Base-by-base conservation (phyloP, 495 filamentous ascomycete genomes). In the Chlorociboria aeruginascens region DNA sequence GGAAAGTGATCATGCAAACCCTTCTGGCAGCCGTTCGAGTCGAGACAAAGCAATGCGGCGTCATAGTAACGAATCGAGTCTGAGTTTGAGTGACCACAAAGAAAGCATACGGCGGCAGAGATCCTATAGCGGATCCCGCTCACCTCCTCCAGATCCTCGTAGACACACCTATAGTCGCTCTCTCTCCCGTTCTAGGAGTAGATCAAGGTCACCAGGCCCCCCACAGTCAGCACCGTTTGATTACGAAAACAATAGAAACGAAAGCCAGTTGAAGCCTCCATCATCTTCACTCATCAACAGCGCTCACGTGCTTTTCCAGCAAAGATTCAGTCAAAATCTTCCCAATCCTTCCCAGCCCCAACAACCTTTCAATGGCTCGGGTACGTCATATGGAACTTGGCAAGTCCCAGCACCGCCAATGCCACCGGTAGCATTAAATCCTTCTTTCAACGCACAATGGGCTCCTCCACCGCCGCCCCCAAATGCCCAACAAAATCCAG, bases 401-500 rank as follows among this genome's bases (percentile, higher is more conserved):
- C 61, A 64, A 37, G 58, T 66, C 6, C 69, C 71, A 11, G 70
- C 72, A 17, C 66, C 65, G 25, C 68, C 68, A 46, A 52, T 60
- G 40, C 53, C 59, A 42, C 48, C 60, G 31, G 56, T 55, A 44
- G 65, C 68, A 7, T 41, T 51, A 25, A 39, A 50, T 32, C 28
- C 41, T 14, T 36, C 40, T 17, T 47, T 38, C 40, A 55, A 50
- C 41, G 8, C 28, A 29, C 58, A 40, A 55, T 58, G 31, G 57
- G 49, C 47, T n/a, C 48, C 52, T 8, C 48, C 49, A 25, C 59
- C 61, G 25, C 60, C 56, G 8, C 52, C 53, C 13, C 53, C 37
- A 8, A 33, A 53, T 48, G 16, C 6, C 12, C 36, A 38, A 31
- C 37, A 30, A 32, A 40, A 43, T 9, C 45, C 38, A 30, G 38